These are phyloP conservation scores for Fraxinus nigra DNA, from an alignment of 305 asterid species.

Conservation along the genomic window DNA sequence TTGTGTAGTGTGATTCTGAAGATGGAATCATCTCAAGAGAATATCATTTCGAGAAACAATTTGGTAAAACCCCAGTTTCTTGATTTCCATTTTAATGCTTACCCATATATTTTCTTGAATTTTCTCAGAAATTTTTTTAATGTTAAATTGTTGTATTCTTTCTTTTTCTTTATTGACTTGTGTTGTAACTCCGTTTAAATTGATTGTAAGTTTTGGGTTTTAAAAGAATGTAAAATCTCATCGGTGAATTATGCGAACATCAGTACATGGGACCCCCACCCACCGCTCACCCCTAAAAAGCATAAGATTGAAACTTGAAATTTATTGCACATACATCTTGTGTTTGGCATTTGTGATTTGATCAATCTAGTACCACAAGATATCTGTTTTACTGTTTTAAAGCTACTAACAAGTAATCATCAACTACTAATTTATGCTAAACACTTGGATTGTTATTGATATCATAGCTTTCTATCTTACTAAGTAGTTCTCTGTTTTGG, in stretches of 20 bases:
- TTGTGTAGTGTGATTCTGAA: constrained; percentile 1
- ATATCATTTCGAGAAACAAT: constrained; percentile 31
- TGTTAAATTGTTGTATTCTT: neutral
- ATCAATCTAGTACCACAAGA: neutral
- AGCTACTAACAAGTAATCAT: neutral
- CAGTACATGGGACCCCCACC: neutral
- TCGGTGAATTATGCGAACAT: neutral
- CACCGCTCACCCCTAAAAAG: neutral
- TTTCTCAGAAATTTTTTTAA: neutral
- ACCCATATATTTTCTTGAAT: constrained; percentile 1
- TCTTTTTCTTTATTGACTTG: neutral
- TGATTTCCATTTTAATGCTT: neutral
- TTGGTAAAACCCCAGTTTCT: constrained; percentile 33
- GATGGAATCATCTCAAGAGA: constrained; percentile 44
- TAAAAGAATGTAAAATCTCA: neutral
- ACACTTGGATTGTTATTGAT: neutral
- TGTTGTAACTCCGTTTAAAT: neutral
- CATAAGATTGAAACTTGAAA: neutral
- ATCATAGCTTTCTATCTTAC: neutral
- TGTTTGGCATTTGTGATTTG: neutral
- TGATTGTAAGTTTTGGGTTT: neutral
- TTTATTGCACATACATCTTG: neutral
- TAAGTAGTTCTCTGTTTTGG: neutral
- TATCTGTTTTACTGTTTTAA: neutral
- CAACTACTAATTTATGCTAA: neutral